Percentiles rank a stretch among this genome's conserved stretches.
Conservation (phyloP, 306 rosid genomes). For the Casuarina glauca region DNA sequence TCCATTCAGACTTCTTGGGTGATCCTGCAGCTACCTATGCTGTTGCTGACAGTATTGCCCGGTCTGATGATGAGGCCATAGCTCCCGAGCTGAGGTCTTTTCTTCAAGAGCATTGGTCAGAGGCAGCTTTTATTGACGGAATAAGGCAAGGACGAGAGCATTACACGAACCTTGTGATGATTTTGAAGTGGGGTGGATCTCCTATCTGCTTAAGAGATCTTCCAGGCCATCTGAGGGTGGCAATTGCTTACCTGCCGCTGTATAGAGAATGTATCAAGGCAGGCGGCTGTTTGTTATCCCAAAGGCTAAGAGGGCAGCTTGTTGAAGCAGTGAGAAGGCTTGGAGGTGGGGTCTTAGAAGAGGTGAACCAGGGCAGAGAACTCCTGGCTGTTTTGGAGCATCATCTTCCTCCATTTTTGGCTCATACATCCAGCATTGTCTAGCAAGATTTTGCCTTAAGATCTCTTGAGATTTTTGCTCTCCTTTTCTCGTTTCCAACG, state of each 20-base stretch:
- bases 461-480: conserved; percentile 10
- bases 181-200: conserved; percentile 72
- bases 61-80: conserved; percentile 64
- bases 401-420: conserved; percentile 76
- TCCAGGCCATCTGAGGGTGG: conserved; percentile 64
- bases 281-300: conserved; percentile 72
- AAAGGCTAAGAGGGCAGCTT: conserved; percentile 76
- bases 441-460: conserved; percentile 27
- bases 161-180: conserved; percentile 64
- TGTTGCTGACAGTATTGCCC: conserved; percentile 75
- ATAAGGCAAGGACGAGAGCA: conserved; percentile 63
- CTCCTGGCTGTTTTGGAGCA: conserved; percentile 73
- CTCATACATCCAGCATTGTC: conserved; percentile 28
- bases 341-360: conserved; percentile 53
- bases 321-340: conserved; percentile 79
- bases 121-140: conserved; percentile 65
- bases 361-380: conserved; percentile 58
- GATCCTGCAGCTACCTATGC: conserved; percentile 83
- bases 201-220: conserved; percentile 80
- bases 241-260: conserved; percentile 80
- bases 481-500: not conserved
- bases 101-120: conserved; percentile 81
- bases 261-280: conserved; percentile 73
- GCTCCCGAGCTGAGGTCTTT: conserved; percentile 70
- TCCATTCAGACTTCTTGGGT: conserved; percentile 75